Conservation (phyloP, 257 asterid genomes). For the Fraxinus cuspidata region DNA sequence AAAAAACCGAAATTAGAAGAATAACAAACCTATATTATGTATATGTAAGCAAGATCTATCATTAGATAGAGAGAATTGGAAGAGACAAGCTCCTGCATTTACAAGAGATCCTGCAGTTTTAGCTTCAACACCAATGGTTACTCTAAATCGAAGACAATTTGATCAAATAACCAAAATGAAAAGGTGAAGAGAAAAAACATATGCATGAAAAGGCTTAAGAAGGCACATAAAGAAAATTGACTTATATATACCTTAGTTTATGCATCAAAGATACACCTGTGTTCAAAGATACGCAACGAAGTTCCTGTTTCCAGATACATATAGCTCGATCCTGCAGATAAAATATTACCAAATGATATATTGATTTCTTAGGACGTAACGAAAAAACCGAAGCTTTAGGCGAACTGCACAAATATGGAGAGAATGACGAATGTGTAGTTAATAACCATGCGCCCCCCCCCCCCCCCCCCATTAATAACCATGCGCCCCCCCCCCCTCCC, state of each 20-base stretch:
- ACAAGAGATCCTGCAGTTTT: not conserved
- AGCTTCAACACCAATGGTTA: not conserved
- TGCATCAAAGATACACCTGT: slow-evolving; percentile 88
- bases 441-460: too few species aligned
- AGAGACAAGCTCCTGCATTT: not conserved
- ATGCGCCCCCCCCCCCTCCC: too few species aligned
- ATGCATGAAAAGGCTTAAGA: not conserved
- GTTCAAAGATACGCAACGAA: slow-evolving; percentile 71
- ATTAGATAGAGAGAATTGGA: not conserved
- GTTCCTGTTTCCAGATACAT: slow-evolving; percentile 68
- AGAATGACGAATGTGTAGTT: too few species aligned
- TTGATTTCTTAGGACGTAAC: not conserved
- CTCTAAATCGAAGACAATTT: not conserved
- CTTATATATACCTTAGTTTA: slow-evolving; percentile 58
- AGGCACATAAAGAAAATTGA: not conserved
- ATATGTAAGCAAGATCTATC: not conserved
- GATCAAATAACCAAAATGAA: slow-evolving; percentile 12
- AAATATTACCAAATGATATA: not conserved
- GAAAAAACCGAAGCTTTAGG: slow-evolving; percentile 1
- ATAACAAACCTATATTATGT: not conserved
- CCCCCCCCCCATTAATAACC: too few species aligned
- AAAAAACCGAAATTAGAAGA: not conserved
- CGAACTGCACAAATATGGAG: not conserved
- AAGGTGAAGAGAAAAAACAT: not conserved
- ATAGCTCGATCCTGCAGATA: slow-evolving; percentile 62